Conservation (phyloP, 352 stramenopile genomes). For the Phytophthora fragariaefolia region DNA sequence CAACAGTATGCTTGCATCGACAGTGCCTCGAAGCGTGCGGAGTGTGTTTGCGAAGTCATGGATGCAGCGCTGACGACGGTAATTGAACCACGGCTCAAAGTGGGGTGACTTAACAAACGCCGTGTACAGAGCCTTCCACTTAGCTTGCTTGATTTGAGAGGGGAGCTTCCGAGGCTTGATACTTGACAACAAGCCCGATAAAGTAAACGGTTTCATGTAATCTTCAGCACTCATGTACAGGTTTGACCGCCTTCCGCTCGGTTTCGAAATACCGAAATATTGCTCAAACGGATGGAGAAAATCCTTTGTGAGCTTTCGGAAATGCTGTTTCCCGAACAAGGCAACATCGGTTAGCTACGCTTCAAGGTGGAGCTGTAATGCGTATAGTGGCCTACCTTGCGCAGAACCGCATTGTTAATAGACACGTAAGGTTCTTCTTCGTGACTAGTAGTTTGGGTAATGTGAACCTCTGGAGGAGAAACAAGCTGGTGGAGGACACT, state of each 20-base stretch:
- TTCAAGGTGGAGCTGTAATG: background rate
- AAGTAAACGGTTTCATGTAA: conserved; percentile 78
- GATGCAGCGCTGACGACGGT: conserved; percentile 71
- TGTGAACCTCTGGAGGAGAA: conserved; percentile 48
- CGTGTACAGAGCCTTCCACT: conserved; percentile 77
- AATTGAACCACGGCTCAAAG: conserved; percentile 81
- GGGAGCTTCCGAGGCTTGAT: conserved; percentile 65
- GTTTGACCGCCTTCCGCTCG: conserved; percentile 59
- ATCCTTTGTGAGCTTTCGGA: conserved; percentile 81
- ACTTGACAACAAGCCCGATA: conserved; percentile 59
- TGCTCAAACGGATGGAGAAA: conserved; percentile 91
- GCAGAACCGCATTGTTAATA: conserved; percentile 89
- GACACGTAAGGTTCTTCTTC: conserved; percentile 74
- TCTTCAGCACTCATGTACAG: conserved; percentile 74
- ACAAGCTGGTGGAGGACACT: conserved; percentile 75
- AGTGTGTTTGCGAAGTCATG: conserved; percentile 70
- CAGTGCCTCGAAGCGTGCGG: conserved; percentile 53
- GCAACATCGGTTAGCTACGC: conserved; percentile 6
- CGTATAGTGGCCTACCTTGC: conserved; percentile 48
- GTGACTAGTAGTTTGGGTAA: conserved; percentile 52
- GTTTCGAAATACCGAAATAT: conserved; percentile 87
- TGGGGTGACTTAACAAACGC: conserved; percentile 75
- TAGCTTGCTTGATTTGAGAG: conserved; percentile 64
- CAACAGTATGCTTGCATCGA: conserved; percentile 44
- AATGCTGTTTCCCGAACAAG: conserved; percentile 63